Percentiles rank a stretch among this genome's conserved stretches.
phyloP scores from a whole-genome alignment of 2,329 filamentous ascomycete genomes.

The Fusarium transvaalense region DNA sequence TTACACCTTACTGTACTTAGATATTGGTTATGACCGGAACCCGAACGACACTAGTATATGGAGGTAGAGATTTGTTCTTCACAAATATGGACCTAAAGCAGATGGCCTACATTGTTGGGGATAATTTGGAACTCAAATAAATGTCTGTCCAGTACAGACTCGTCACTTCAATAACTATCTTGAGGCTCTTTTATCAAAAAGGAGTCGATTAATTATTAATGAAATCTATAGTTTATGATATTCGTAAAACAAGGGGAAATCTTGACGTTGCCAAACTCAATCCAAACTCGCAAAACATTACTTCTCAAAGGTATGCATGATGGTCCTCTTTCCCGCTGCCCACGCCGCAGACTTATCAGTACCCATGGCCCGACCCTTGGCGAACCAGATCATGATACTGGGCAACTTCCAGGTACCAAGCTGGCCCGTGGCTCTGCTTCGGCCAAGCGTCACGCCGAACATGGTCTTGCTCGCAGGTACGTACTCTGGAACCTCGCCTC shows the following conservation, averaged over 20 bases:
- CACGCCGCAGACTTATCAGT: slow-evolving; percentile 50
- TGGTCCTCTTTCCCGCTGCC: slow-evolving; percentile 54
- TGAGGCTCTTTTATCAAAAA: neutral
- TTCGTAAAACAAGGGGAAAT: slow-evolving; percentile 11
- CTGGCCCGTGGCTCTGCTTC: slow-evolving; percentile 56
- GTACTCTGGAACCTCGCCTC: slow-evolving; percentile 50
- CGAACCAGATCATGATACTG: slow-evolving; percentile 55
- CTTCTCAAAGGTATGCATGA: slow-evolving; percentile 51
- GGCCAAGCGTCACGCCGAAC: slow-evolving; percentile 57
- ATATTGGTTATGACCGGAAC: neutral
- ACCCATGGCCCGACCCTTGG: slow-evolving; percentile 56
- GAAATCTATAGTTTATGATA: neutral
- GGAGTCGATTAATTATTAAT: neutral
- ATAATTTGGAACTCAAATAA: neutral
- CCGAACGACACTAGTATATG: neutral
- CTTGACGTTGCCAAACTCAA: neutral
- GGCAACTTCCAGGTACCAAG: slow-evolving; percentile 55
- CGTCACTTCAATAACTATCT: too few species aligned
- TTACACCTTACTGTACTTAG: neutral
- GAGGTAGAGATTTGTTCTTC: neutral
- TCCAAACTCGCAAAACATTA: slow-evolving; percentile 15
- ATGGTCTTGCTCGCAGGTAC: slow-evolving; percentile 47
- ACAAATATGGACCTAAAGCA: neutral
- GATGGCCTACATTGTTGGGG: neutral
- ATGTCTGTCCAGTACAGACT: neutral